phyloP scores from a whole-genome alignment of 768 basidiomycete genomes.

The Tricholoma sp. region DNA sequence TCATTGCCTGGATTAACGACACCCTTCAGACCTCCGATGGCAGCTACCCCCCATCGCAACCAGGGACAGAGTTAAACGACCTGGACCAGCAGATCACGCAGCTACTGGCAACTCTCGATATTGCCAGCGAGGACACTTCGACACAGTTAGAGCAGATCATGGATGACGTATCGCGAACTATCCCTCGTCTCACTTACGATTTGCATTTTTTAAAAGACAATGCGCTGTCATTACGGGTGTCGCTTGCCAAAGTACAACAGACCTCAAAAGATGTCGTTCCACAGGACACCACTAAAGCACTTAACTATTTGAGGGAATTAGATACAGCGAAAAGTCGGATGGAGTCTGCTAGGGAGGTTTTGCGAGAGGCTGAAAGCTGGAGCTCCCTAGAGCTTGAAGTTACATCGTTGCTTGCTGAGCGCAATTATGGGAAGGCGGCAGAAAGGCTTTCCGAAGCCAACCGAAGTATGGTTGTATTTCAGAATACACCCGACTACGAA shows the following conservation, averaged over 20 bases:
- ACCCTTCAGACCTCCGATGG: slow-evolving; percentile 37
- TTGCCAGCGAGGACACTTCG: slow-evolving; percentile 87
- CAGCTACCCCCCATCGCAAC: slow-evolving; percentile 17
- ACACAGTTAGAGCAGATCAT: slow-evolving; percentile 82
- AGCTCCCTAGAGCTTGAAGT: slow-evolving; percentile 92
- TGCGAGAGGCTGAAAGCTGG: slow-evolving; percentile 97
- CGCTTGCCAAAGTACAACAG: slow-evolving; percentile 58
- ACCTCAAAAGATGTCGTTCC: slow-evolving; percentile 49
- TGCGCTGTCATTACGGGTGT: slow-evolving; percentile 68
- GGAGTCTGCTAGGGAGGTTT: slow-evolving; percentile 84
- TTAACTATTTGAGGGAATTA: slow-evolving; percentile 75
- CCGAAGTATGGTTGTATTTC: slow-evolving; percentile 87
- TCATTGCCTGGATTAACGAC: slow-evolving; percentile 71
- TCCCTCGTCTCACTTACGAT: slow-evolving; percentile 91
- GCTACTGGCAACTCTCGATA: slow-evolving; percentile 75
- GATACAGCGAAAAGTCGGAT: slow-evolving; percentile 82
- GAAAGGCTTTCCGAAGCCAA: slow-evolving; percentile 86
- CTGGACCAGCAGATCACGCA: slow-evolving; percentile 74
- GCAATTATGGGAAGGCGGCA: slow-evolving; percentile 85
- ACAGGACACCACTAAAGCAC: slow-evolving; percentile 54
- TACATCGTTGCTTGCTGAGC: slow-evolving; percentile 73
- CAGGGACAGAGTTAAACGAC: slow-evolving; percentile 37
- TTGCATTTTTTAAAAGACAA: slow-evolving; percentile 96
- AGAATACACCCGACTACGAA: slow-evolving; percentile 90
- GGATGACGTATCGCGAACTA: slow-evolving; percentile 86